A percentile compares a stretch with the other conserved stretches of the same genome.
These are phyloP conservation scores for Plantago elongata DNA, from an alignment of 257 asterid genomes.

Conservation along the genomic window DNA sequence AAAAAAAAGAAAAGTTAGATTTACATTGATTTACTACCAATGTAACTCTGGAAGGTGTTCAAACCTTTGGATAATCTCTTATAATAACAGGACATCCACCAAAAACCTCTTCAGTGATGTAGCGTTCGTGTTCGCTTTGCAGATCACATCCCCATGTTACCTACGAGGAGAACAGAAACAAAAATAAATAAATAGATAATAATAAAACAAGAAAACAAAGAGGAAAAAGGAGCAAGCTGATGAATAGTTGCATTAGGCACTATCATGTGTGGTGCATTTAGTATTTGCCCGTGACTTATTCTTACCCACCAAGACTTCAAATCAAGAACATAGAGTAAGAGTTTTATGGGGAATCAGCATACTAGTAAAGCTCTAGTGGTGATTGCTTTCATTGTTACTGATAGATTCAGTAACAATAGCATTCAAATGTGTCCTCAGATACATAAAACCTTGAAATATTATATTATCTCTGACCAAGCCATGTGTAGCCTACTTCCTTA, in stretches of 20 bases:
- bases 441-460: too few relatives aligned
- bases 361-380: too few relatives aligned
- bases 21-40: constrained; percentile 5
- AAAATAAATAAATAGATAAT: too few relatives aligned
- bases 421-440: too few relatives aligned
- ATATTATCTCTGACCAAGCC: too few relatives aligned
- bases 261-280: constrained; percentile 2
- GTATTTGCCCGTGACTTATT: background rate
- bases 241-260: background rate
- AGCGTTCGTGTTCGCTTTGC: constrained; percentile 98
- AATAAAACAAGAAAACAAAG: too few relatives aligned
- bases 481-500: too few relatives aligned
- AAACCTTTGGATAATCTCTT: constrained; percentile 96
- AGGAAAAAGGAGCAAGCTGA: too few relatives aligned
- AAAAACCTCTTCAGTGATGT: constrained; percentile 85
- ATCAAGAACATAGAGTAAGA: background rate
- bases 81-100: constrained; percentile 91
- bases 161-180: constrained; percentile 31
- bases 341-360: background rate
- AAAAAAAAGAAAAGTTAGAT: too few relatives aligned
- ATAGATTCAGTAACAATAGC: too few relatives aligned
- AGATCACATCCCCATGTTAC: constrained; percentile 98
- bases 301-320: background rate
- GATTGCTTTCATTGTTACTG: too few relatives aligned
- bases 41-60: constrained; percentile 11